A percentile compares a stretch with the other conserved stretches of the same genome.
Conservation (phyloP, 1,139 yeast species). For the Blastobotrys raffinosifermentans region DNA sequence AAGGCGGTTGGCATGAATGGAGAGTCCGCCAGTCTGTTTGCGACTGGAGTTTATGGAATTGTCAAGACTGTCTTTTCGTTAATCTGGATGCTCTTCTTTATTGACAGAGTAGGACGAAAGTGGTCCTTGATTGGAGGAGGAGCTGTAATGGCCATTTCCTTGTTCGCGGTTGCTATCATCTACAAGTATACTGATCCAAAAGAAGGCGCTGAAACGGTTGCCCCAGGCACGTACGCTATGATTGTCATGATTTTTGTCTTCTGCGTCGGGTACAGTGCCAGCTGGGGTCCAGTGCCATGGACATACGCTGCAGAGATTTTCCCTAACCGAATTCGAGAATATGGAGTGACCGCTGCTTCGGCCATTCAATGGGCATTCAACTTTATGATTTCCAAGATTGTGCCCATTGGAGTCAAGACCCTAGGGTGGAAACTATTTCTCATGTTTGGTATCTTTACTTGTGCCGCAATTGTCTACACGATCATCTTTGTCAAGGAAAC, state of each 20-base stretch:
- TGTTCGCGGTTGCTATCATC: conserved; percentile 16
- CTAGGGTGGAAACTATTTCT: conserved; percentile 17
- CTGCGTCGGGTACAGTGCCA: conserved; percentile 31
- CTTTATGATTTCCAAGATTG: conserved; percentile 26
- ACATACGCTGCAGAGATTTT: conserved; percentile 50
- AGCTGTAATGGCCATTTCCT: conserved; percentile 37
- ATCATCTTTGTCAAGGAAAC: conserved; percentile 59
- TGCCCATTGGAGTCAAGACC: conserved; percentile 30
- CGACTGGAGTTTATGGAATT: conserved; percentile 46
- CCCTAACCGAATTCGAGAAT: conserved; percentile 43
- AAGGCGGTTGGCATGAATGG: conserved; percentile 40
- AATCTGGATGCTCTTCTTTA: conserved; percentile 40
- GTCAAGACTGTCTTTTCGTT: conserved; percentile 46
- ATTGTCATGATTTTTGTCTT: conserved; percentile 28
- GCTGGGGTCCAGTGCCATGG: conserved; percentile 41
- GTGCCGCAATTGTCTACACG: conserved; percentile 30
- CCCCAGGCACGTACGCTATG: conserved; percentile 15
- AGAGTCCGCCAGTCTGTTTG: conserved; percentile 40
- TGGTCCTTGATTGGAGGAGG: conserved; percentile 45
- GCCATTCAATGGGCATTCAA: conserved; percentile 47
- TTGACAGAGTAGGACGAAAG: conserved; percentile 48
- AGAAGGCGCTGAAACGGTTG: not conserved
- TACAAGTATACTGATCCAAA: not conserved
- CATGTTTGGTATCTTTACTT: conserved; percentile 20
- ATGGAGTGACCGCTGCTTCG: conserved; percentile 49